phyloP scores from a whole-genome alignment of 2,329 filamentous ascomycete species.

The Allantophomopsis lycopodina region DNA sequence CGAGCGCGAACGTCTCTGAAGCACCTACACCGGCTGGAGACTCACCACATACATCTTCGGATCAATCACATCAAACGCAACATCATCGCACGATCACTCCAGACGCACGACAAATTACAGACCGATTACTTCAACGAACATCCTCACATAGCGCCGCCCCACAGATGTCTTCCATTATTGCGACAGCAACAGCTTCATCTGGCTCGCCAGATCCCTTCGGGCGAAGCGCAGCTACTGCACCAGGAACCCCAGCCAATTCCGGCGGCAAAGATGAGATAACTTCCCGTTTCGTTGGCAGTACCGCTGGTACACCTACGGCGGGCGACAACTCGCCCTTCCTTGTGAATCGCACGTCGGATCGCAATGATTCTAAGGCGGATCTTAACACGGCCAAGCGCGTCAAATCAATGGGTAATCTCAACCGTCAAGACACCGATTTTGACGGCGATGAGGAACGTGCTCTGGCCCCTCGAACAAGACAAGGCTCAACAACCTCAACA shows the following conservation, averaged over 20 bases:
- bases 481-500: slow-evolving; percentile 9
- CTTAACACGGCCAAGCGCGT: slow-evolving; percentile 14
- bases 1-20: slow-evolving; percentile 16
- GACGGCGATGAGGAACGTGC: slow-evolving; percentile 25
- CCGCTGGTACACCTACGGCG: slow-evolving; percentile 29
- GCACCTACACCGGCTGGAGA: slow-evolving; percentile 12
- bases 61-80: slow-evolving; percentile 10
- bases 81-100: slow-evolving; percentile 28
- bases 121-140: slow-evolving; percentile 49
- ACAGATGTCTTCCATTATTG: slow-evolving; percentile 43
- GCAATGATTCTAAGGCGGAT: slow-evolving; percentile 1
- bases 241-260: slow-evolving; percentile 3
- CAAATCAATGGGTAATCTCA: slow-evolving; percentile 16
- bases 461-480: slow-evolving; percentile 26
- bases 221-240: slow-evolving; percentile 7
- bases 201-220: slow-evolving; percentile 20
- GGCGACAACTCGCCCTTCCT: slow-evolving; percentile 32
- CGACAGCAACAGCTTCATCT: slow-evolving; percentile 26
- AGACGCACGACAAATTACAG: slow-evolving; percentile 54
- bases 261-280: slow-evolving; percentile 30
- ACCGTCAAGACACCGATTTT: slow-evolving; percentile 13
- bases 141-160: slow-evolving; percentile 48
- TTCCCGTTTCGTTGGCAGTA: slow-evolving; percentile 42
- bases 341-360: slow-evolving; percentile 21
- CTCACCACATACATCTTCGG: slow-evolving; percentile 6